Conservation (phyloP, 192 early-diverging fungal genomes). For the Endogone sp. region DNA sequence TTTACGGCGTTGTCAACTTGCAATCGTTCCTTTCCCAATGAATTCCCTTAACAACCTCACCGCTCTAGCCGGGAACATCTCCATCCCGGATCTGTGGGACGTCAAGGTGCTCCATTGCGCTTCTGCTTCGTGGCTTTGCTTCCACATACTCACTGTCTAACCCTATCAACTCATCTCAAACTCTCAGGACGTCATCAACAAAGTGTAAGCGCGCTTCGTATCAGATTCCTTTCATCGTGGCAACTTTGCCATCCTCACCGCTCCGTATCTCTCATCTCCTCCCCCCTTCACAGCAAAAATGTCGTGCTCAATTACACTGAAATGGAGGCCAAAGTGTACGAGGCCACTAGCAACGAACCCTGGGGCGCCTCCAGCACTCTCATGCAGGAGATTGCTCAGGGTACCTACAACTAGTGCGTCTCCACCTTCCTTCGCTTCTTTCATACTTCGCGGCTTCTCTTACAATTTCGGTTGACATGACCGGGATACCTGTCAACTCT, state of each 20-base stretch:
- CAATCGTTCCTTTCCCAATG: too few species aligned
- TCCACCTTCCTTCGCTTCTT: not conserved
- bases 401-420: conserved; percentile 75
- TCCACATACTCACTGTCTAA: too few species aligned
- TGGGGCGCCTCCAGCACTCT: conserved; percentile 94
- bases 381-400: conserved; percentile 93
- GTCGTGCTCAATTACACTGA: conserved; percentile 93
- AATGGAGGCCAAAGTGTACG: conserved; percentile 87
- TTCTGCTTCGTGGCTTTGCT: not conserved
- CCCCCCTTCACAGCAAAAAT: conserved; percentile 52
- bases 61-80: not conserved
- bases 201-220: conserved; percentile 20
- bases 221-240: not conserved
- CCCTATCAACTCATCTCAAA: too few species aligned
- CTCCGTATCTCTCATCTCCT: conserved; percentile 27
- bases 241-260: not conserved
- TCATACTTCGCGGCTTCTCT: not conserved
- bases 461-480: not conserved
- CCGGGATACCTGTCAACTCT: not conserved
- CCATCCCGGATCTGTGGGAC: conserved; percentile 36
- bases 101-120: conserved; percentile 20
- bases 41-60: not conserved
- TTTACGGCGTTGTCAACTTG: too few species aligned
- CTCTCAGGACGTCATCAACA: conserved; percentile 42
- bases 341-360: conserved; percentile 90